Evolutionary conservation across 2,329 filamentous ascomycete genomes (phyloP), one percentile per base, ranked within the genome.

Genomic region (Tolypocladium album): DNA sequence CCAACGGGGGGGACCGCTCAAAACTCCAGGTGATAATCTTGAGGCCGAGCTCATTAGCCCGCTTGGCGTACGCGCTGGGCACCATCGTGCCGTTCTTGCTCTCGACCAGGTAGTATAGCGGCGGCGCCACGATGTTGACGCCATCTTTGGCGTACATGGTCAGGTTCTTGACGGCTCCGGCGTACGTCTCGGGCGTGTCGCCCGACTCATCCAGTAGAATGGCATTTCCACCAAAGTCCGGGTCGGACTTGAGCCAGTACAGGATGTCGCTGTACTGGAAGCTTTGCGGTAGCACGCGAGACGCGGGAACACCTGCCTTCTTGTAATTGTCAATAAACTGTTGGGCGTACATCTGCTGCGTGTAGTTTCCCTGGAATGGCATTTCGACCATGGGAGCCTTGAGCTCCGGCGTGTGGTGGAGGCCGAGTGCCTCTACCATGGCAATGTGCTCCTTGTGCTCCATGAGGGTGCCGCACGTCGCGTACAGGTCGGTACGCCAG

Each of bases 351-450:
- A 78, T 74, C 64, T 83, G 74, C 68, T 88, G 85, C 0, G 87
- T 89, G 75, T 88, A 89, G 68, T 79, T 69, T 38, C 77, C 78
- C 52, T 76, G 68, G 69, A 88, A 90, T 0, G 88, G 88, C 86
- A 90, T 89, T n/a, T 78, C 68, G n/a, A 89, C 83, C 64, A 82
- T 76, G 42, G 83, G 86, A 0, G 82, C 83, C 77, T 90, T 90
- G 39, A 88, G 78, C 72, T 89, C 86, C 6, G 84, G 81, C 0
- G 83, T 87, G 72, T 87, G 88, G 64, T 84, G 79, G 12, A 87
- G 76, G 43, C 82, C 85, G 50, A 83, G 76, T 2, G 72, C 70
- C 64, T 88, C 76, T 57, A 85, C 79, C 45, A 87, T 71, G 40
- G 76, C 72, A 66, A 90, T 86, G 71, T 84, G 86, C 63, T 87